A percentile compares a stretch with the other conserved stretches of the same genome.
These are phyloP conservation scores for Apophysomyces variabilis DNA, from an alignment of 371 early-diverging fungal species.

Conservation along the genomic window DNA sequence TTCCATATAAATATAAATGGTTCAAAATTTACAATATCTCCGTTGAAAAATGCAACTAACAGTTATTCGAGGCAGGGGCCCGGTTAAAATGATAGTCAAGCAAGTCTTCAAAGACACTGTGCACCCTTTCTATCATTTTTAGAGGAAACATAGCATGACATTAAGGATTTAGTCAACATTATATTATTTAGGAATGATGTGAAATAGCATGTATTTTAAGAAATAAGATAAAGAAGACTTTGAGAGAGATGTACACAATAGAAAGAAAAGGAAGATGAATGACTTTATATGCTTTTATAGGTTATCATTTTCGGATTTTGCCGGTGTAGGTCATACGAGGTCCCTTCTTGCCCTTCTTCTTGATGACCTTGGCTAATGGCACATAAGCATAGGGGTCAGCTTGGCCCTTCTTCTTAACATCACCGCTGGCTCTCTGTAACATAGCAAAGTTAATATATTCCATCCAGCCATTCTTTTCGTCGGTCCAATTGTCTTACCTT, in stretches of 20 bases:
- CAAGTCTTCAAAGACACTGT: no score
- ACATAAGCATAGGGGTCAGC: slow-evolving; percentile 97
- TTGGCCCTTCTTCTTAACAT: slow-evolving; percentile 86
- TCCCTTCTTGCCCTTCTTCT: slow-evolving; percentile 50
- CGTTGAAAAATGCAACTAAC: no score
- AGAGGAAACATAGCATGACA: no score
- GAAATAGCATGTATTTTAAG: no score
- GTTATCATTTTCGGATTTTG: slow-evolving; percentile 42
- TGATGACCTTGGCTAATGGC: slow-evolving; percentile 73
- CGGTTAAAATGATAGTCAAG: no score
- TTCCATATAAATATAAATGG: no score
- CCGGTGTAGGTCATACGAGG: slow-evolving; percentile 51
- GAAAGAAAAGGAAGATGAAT: neutral
- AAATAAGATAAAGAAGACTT: neutral
- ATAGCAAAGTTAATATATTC: neutral
- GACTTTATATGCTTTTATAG: slow-evolving; percentile 4
- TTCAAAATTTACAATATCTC: no score
- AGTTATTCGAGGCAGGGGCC: no score
- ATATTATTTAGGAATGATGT: no score
- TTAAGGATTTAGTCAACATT: no score
- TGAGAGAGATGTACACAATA: neutral
- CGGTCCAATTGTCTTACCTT: slow-evolving; percentile 44
- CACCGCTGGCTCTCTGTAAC: slow-evolving; percentile 83
- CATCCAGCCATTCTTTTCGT: neutral
- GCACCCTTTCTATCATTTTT: no score